phyloP scores from a whole-genome alignment of 2,329 filamentous ascomycete genomes.

The Pyricularia pennisetigena region DNA sequence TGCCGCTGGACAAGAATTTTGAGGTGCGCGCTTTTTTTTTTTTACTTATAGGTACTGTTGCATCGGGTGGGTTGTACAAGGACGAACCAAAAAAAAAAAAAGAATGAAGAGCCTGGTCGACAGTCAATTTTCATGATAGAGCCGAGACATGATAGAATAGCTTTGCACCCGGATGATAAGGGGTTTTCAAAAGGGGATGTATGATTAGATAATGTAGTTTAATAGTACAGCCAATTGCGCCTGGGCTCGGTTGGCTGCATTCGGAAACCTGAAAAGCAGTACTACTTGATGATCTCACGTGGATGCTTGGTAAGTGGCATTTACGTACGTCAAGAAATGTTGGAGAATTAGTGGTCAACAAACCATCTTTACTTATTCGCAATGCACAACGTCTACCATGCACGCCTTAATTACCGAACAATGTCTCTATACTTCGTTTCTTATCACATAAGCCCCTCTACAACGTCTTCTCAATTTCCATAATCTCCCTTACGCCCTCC shows the following conservation, averaged over 20 bases:
- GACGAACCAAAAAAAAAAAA: neutral
- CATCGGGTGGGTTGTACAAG: neutral
- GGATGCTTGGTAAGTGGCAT: neutral
- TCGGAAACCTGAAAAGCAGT: neutral
- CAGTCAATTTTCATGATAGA: neutral
- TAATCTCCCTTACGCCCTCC: slow-evolving; percentile 50
- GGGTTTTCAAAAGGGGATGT: neutral
- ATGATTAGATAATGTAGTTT: neutral
- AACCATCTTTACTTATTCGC: neutral
- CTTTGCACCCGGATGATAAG: neutral
- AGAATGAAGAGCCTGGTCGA: neutral
- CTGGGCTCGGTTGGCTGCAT: neutral
- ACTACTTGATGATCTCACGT: neutral
- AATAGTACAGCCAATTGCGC: neutral
- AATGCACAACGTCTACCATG: neutral
- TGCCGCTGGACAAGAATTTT: neutral
- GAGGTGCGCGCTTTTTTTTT: too few species aligned
- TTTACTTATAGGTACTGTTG: neutral
- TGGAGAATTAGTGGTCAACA: neutral
- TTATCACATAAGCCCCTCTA: slow-evolving; percentile 13
- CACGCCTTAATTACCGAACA: neutral
- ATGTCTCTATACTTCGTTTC: neutral
- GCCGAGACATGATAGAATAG: neutral
- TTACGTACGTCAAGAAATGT: neutral
- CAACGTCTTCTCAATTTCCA: slow-evolving; percentile 52